Evolutionary conservation across 129 eudicot genomes (phyloP).

Genomic region (Logfia minima): DNA sequence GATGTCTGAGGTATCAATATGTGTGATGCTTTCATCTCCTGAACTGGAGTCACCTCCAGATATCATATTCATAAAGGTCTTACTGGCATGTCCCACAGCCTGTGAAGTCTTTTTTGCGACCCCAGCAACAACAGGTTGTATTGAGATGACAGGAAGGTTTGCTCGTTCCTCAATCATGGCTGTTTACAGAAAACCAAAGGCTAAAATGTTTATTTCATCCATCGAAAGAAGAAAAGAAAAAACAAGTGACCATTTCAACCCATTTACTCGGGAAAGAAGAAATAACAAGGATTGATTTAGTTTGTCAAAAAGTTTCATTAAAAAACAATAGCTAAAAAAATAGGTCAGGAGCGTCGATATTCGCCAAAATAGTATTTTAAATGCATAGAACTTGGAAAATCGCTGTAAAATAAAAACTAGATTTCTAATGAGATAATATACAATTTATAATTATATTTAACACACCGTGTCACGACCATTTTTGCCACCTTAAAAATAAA

Average conservation of each 20-base stretch:
- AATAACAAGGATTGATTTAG: neutral
- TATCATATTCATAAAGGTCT: slow-evolving; percentile 51
- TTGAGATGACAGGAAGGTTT: slow-evolving; percentile 65
- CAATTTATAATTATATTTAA: neutral
- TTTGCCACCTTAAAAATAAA: neutral
- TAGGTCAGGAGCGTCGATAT: neutral
- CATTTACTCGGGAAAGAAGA: neutral
- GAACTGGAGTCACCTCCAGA: slow-evolving; percentile 45
- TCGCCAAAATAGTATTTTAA: neutral
- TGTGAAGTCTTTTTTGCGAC: slow-evolving; percentile 83
- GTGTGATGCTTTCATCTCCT: slow-evolving; percentile 27
- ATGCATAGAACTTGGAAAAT: neutral
- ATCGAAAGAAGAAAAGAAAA: slow-evolving; percentile 2
- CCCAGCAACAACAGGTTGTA: slow-evolving; percentile 70
- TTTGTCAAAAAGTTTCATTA: neutral
- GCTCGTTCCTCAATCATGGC: slow-evolving; percentile 93
- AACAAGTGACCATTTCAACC: neutral
- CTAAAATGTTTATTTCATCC: neutral
- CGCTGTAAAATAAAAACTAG: too few species aligned
- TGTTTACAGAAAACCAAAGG: slow-evolving; percentile 29
- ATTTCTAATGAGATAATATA: neutral
- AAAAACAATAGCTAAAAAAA: neutral
- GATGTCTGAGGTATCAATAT: slow-evolving; percentile 9
- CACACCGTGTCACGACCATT: neutral
- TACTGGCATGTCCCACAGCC: slow-evolving; percentile 73